A percentile compares a stretch with the other conserved stretches of the same genome.
Evolutionary conservation across 192 early-diverging fungal species (phyloP).

Genomic region (Umbelopsis vinacea): DNA sequence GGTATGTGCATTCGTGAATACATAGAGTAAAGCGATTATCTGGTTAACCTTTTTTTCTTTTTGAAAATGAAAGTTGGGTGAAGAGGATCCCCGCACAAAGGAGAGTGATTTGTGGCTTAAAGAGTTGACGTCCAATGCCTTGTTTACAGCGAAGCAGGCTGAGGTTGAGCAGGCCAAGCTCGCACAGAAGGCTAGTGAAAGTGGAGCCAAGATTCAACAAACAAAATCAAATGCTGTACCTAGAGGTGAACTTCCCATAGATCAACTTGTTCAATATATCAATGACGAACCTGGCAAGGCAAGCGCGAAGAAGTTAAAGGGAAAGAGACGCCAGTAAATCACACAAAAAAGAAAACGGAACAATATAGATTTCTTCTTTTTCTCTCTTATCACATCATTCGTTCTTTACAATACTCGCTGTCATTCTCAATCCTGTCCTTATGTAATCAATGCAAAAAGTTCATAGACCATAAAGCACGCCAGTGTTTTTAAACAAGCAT

Average conservation of each 20-base stretch:
- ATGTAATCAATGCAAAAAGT: not conserved
- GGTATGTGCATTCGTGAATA: constrained; percentile 34
- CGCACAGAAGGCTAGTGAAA: constrained; percentile 34
- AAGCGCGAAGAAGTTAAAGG: not conserved
- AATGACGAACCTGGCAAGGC: constrained; percentile 35
- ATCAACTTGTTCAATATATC: constrained; percentile 78
- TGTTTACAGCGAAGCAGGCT: constrained; percentile 47
- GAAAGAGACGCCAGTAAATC: constrained; percentile 11
- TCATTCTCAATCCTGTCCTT: not conserved
- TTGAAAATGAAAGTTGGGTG: constrained; percentile 53
- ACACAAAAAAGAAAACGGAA: not conserved
- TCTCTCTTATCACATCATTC: not conserved
- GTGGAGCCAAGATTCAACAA: constrained; percentile 19
- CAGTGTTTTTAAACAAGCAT: too few relatives aligned
- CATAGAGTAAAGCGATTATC: not conserved
- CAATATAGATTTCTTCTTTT: not conserved
- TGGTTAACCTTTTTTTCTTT: too few relatives aligned
- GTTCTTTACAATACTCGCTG: not conserved
- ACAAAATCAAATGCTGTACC: constrained; percentile 33
- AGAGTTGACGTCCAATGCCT: constrained; percentile 66
- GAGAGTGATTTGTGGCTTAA: constrained; percentile 70
- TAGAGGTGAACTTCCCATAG: constrained; percentile 76
- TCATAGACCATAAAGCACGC: not conserved
- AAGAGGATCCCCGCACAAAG: constrained; percentile 73
- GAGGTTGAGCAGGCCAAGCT: constrained; percentile 26